Evolutionary conservation across 371 early-diverging fungal genomes (phyloP), one percentile per base, ranked within the genome.

Genomic region (Saksenaea vasiformis): DNA sequence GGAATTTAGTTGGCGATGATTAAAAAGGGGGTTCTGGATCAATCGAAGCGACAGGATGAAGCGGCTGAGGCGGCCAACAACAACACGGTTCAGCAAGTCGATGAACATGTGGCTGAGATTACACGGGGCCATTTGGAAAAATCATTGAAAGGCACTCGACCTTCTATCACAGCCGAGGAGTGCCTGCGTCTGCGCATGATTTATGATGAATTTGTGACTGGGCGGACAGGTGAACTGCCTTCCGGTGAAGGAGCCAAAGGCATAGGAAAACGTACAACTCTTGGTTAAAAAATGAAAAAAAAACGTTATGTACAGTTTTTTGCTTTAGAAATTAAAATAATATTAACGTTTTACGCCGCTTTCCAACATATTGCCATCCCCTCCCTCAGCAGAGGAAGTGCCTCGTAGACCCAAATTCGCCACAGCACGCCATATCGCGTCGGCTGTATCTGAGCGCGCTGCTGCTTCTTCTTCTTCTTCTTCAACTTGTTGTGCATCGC

Each of bases 81-180:
- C 51, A 61, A 53, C 3, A 54, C 38, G 11, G 68, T 60, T 3
- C 47, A 61, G 36, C 56, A 58, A 17, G 56, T 41, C 19, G 47
- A 68, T 15, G 68, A 71, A 27, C 55, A 70, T 8, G 66, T 66
- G n/a, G 81, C 79, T 22, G 62, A 77, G 10, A 87, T 89, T 41
- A 85, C 82, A 5, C 54, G 39, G 1, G 66, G 65, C 17, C 82
- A 90, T 71, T 67, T 90, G n/a, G 84, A 85, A 8, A 80, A 78
- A 55, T 89, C 90, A 0, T 61, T 90, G 10, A 75, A 73, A 58
- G 72, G 69, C 26, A 90, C 90, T 0, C 73, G 87, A 39, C 82
- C 90, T 17, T 91, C 90, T 13, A 88, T 86, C 38, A 87, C 88
- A 1, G 78, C 75, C 13, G 85, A 88, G 57, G 90, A 91, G 58